Base-by-base conservation (phyloP, 768 basidiomycete species). In the Mycena floridula region DNA sequence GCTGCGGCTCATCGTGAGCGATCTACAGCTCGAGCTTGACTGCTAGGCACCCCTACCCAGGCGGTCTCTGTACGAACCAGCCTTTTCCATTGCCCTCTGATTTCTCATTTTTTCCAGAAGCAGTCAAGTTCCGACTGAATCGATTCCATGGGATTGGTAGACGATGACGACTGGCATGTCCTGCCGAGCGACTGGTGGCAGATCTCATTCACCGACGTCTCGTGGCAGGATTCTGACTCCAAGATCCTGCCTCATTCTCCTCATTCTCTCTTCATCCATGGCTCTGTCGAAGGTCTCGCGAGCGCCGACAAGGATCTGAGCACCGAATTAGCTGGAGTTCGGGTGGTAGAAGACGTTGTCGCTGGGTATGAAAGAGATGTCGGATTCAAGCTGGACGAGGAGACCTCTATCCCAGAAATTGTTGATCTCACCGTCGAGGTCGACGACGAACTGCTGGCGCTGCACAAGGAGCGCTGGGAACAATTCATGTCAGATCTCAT, bases 151-250 rank as follows among this genome's bases (percentile, higher is more conserved):
- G 44, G 49, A 38, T 51, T 49, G 41, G 51, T 53, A 42, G 61
- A 56, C 50, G 67, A 67, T 47, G 59, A 64, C 40, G 68, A 61
- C 46, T 70, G 72, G 70, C 62, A 70, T 53, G 58, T 66, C 50
- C 54, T 72, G 41, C 48, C 60, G 7, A 39, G 49, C 42, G 56
- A 68, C 50, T 66, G 68, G 68, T 71, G 70, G 70, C 59, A 57
- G 46, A 72, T 65, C 25, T 54, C 64, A 40, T 69, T 63, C 51
- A 55, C 50, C 46, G 55, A 60, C 16, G 64, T 70, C 23, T 67
- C 67, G 15, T 74, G 72, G 73, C 62, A 59, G 45, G 61, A 60
- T 23, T 59, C 65, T 35, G 56, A 71, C 11, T 63, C 66, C 45
- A 46, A 44, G n/a, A 45, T 39, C 25, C 42, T 50, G 28, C 45